Conservation (phyloP, 1,284 basidiomycete genomes). For the Leccinum proliferum region DNA sequence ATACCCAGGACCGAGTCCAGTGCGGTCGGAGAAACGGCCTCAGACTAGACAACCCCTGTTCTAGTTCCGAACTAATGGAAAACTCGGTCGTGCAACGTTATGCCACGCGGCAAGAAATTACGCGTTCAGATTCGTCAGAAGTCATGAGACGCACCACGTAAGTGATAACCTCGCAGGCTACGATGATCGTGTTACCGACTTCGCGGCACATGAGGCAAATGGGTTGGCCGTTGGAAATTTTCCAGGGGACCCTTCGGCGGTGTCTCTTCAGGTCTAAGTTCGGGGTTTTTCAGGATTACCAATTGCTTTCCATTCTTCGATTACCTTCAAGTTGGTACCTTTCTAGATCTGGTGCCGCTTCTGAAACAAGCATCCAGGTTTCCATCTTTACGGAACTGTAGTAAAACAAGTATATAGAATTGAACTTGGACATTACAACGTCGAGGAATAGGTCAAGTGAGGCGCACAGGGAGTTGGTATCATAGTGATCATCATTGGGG, state of each 20-base stretch:
- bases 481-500: constrained; percentile 11
- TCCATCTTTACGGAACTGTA: constrained; percentile 10
- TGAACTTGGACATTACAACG: constrained; percentile 20
- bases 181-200: constrained; percentile 19
- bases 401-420: constrained; percentile 10
- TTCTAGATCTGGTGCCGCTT: constrained; percentile 4
- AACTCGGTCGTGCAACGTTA: background rate
- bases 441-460: constrained; percentile 4
- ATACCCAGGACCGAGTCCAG: constrained; percentile 13
- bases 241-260: constrained; percentile 21
- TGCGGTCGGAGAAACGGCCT: constrained; percentile 5
- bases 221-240: constrained; percentile 9
- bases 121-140: constrained; percentile 11
- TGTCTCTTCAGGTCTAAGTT: constrained; percentile 19
- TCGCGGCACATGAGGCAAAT: constrained; percentile 11
- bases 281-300: constrained; percentile 17
- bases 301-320: constrained; percentile 19
- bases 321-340: constrained; percentile 13
- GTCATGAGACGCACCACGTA: constrained; percentile 22
- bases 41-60: constrained; percentile 14
- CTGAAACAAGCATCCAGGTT: constrained; percentile 14
- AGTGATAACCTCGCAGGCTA: constrained; percentile 21
- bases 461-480: constrained; percentile 10
- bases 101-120: constrained; percentile 10
- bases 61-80: constrained; percentile 4